Base-by-base conservation (phyloP, 202 grass and related monocot species). In the Eragrostis tef region DNA sequence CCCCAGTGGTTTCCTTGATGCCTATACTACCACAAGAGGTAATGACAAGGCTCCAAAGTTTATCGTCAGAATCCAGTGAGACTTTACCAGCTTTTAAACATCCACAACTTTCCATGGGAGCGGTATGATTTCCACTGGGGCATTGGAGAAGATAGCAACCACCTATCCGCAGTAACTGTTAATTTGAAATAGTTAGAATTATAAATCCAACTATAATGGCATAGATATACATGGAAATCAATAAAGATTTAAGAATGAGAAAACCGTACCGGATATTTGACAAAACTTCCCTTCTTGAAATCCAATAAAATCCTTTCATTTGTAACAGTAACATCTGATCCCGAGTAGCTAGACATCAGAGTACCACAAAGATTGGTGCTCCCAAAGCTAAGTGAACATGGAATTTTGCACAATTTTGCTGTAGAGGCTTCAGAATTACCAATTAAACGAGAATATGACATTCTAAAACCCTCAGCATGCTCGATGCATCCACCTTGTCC, bases 91-190 rank as follows among this genome's bases (percentile, higher is more conserved):
- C 52, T 74, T 73, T 56, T 27, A 91, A 71, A 84, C 90, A 90
- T 79, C 79, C 84, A 73, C 92, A 94, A 19, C 24, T 68, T 75
- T 86, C 78, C 43, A 66, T 43, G 34, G 34, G 34, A 70, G 29
- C 76, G 27, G 26, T 44, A 21, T 34, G 50, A 81, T 49, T 77
- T 60, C 78, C 80, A 70, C 43, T 71, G 16, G 85, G 74, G 78
- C 94, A 98, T 70, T 94, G 86, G 61, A 98, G 86, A 91, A 94
- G 79, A 91, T 91, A 98, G 77, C 77, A 94, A 68, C 57, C 83
- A 74, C 87, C 87, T 56, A 94, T 86, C 59, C 85, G 74, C 44
- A 93, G 84, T 71, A 78, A 85, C 94, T 98, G 84, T 34, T 59
- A 73, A 69, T 74, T 63, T 29, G 58, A 45, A 46, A 72, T 45